Evolutionary conservation across 768 basidiomycete genomes (phyloP), one percentile per base, ranked within the genome.

Genomic region (Filobasidium wieringae): DNA sequence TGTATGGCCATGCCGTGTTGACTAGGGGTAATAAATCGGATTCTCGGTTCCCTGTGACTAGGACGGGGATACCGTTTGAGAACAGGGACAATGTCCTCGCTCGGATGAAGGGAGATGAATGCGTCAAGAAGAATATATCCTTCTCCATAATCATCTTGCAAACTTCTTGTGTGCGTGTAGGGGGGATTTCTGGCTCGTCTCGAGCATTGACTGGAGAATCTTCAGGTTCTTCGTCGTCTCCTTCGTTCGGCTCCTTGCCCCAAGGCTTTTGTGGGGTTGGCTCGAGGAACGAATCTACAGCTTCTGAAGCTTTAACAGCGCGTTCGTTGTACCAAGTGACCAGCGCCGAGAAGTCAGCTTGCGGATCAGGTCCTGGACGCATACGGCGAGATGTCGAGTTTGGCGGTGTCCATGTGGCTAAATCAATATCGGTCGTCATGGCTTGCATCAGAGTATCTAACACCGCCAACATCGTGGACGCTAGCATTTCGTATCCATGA

Each of bases 1-100:
- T 82, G 71, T 85, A 88, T n/a, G 89, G 88, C 95, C 95, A 99
- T 1, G 87, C 85, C 22, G 80, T 80, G 72, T 97, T 87, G 33
- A 96, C 80, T 4, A 86, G 79, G 1, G 90, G 87, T 37, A 97
- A 79, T 17, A 96, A 79, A 15, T 85, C 81, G 12, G 83, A 81
- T 66, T 84, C 84, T 0, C 74, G 66, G 79, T 69, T 64, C 36
- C 62, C 62, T 9, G 39, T 59, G n/a, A 67, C 65, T 17, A 78
- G 68, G 6, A 91, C 82, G 0, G 85, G 80, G 3, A 87, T 81
- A 1, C 91, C 83, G 1, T 82, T 80, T 12, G 80, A 76, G 37
- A 99, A 76, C 14, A 99, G 78, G 1, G 78, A 75, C 51, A 97
- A 78, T 45, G 97, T 87, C 19, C 84, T 82, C 2, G 87, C 82